phyloP scores from a whole-genome alignment of 2,329 filamentous ascomycete genomes.

The Graphilbum fragrans region DNA sequence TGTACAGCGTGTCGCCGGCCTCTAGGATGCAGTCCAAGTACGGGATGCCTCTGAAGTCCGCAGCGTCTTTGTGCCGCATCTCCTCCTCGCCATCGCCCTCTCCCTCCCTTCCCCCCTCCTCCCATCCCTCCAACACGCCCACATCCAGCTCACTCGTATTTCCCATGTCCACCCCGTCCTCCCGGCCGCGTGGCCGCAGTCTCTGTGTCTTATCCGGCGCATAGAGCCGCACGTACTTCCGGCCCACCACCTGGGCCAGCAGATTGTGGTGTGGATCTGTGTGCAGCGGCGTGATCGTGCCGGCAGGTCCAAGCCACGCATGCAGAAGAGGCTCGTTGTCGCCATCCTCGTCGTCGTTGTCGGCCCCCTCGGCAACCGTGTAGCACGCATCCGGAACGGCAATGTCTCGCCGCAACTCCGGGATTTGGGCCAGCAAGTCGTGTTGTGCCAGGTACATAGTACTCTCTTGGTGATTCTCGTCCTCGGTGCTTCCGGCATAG shows the following conservation, averaged over 20 bases:
- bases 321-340: slow-evolving; percentile 57
- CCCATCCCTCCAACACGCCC: slow-evolving; percentile 53
- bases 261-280: slow-evolving; percentile 93
- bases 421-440: slow-evolving; percentile 74
- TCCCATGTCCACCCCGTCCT: slow-evolving; percentile 74
- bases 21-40: slow-evolving; percentile 69
- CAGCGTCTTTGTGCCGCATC: slow-evolving; percentile 11
- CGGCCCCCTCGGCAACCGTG: slow-evolving; percentile 42
- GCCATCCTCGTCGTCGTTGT: neutral
- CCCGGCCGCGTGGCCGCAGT: slow-evolving; percentile 49
- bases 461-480: neutral
- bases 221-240: slow-evolving; percentile 88
- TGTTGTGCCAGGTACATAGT: slow-evolving; percentile 78
- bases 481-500: too few species aligned
- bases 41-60: slow-evolving; percentile 41
- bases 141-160: slow-evolving; percentile 80
- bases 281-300: slow-evolving; percentile 85
- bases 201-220: slow-evolving; percentile 45
- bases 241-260: slow-evolving; percentile 75
- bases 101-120: slow-evolving; percentile 18
- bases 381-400: slow-evolving; percentile 76
- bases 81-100: slow-evolving; percentile 15
- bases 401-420: slow-evolving; percentile 63
- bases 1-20: slow-evolving; percentile 76
- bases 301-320: slow-evolving; percentile 82